Base-by-base conservation (phyloP, 495 filamentous ascomycete genomes). In the Cercophora newfieldiana region DNA sequence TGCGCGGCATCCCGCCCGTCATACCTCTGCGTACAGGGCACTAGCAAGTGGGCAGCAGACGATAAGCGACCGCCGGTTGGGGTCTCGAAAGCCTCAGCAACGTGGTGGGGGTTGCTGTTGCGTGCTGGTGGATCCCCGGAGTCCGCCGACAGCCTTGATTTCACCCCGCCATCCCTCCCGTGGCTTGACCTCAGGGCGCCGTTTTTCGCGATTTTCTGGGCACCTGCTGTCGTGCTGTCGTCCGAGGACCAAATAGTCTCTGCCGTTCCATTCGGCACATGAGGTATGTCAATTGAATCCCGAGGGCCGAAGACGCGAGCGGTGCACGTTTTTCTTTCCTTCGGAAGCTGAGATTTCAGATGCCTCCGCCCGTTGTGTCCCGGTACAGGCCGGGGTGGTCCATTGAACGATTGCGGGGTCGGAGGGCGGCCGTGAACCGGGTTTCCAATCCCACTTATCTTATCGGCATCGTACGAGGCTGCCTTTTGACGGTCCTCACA, bases 141-240 rank as follows among this genome's bases (percentile, higher is more conserved):
- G 71, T 62, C 73, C 75, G 75, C 75, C 75, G 73, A 75, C 66
- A 22, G 68, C 75, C 75, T 67, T 37, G 55, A 55, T 22, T 44
- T 44, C 30, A 16, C 25, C 58, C 58, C 58, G 29, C 37, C 33
- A 21, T 30, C 29, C 55, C 26, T 29, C 24, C 26, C 26, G 55
- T 19, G 4, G 18, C 21, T 59, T 55, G 51, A 55, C n/a, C 6
- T 31, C 18, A n/a, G 12, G 18, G 18, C 19, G 8, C 18, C 55
- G 26, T 18, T 31, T 58, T 19, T 33, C 29, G 21, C 29, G 7
- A 33, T 37, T 60, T 60, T 48, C 30, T 10, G 30, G 28, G n/a
- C 31, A 22, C 33, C 57, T 60, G n/a, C 19, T 28, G 25, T 4
- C 2, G 19, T 60, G n/a, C 19, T 28, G 25, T 4, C 2, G 19